A percentile compares a stretch with the other conserved stretches of the same genome.
These are phyloP conservation scores for Lactarius psammicola DNA, from an alignment of 768 basidiomycete genomes.

Conservation along the genomic window DNA sequence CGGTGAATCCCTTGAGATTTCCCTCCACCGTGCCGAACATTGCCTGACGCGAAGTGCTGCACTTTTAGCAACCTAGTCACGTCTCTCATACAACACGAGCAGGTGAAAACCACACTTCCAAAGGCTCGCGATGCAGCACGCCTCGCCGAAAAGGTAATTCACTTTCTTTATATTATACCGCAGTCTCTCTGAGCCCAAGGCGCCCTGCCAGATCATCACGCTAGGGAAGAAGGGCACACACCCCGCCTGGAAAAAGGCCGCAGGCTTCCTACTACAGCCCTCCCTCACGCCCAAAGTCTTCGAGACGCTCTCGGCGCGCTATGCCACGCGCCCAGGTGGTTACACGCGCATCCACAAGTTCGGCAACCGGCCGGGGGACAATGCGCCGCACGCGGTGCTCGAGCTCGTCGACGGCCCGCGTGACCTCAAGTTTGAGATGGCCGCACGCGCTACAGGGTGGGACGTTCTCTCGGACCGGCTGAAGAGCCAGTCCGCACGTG, in stretches of 20 bases:
- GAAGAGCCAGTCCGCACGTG: constrained; percentile 42
- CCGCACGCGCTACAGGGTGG: constrained; percentile 83
- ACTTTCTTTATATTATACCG: background rate
- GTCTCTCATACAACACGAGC: constrained; percentile 90
- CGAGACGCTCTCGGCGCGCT: constrained; percentile 73
- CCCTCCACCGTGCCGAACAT: background rate
- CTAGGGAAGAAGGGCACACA: constrained; percentile 83
- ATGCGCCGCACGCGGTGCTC: constrained; percentile 87
- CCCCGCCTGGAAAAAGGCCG: constrained; percentile 66
- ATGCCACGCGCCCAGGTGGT: constrained; percentile 79
- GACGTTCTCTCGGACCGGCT: constrained; percentile 67
- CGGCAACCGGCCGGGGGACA: constrained; percentile 88
- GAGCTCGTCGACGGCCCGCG: constrained; percentile 94
- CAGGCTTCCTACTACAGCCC: constrained; percentile 75
- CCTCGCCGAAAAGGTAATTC: constrained; percentile 82
- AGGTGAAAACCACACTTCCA: constrained; percentile 92
- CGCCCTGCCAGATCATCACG: constrained; percentile 85
- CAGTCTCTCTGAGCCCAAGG: background rate
- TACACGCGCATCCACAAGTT: constrained; percentile 94
- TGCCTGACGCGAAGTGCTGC: background rate
- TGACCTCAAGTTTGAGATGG: constrained; percentile 86
- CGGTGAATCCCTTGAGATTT: constrained; percentile 49
- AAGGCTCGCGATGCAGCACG: constrained; percentile 92
- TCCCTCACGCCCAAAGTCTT: constrained; percentile 80
- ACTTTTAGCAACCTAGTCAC: constrained; percentile 82